Percentiles rank a stretch among this genome's conserved stretches.
Conservation (phyloP, 192 early-diverging fungal genomes). For the Phlyctochytrium bullatum region DNA sequence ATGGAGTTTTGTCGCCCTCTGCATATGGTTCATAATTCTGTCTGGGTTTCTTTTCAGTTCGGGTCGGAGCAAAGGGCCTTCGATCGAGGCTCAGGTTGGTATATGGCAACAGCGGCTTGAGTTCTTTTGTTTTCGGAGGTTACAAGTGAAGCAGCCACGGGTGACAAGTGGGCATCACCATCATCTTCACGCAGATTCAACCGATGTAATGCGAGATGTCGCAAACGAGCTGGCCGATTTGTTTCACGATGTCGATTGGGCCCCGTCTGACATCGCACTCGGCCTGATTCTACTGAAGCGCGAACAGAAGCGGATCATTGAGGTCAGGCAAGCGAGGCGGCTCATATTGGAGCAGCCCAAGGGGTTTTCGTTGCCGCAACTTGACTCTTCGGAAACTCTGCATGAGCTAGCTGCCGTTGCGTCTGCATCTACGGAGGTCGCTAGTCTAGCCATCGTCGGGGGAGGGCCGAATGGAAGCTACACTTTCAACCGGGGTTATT, state of each 20-base stretch:
- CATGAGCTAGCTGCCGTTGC: slow-evolving; percentile 12
- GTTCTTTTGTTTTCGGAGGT: slow-evolving; percentile 13
- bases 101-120: slow-evolving; percentile 35
- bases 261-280: slow-evolving; percentile 41
- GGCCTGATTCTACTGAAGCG: slow-evolving; percentile 45
- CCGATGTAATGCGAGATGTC: slow-evolving; percentile 33
- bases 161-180: background rate
- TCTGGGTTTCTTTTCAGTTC: slow-evolving; percentile 13
- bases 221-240: slow-evolving; percentile 29
- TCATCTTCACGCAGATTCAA: slow-evolving; percentile 14
- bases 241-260: slow-evolving; percentile 49
- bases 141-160: background rate
- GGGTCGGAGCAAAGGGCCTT: slow-evolving; percentile 2
- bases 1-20: slow-evolving; percentile 24
- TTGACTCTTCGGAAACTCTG: slow-evolving; percentile 5
- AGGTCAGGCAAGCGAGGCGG: slow-evolving; percentile 27
- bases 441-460: slow-evolving; percentile 1
- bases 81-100: slow-evolving; percentile 18
- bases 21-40: slow-evolving; percentile 22
- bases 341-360: slow-evolving; percentile 21
- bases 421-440: background rate
- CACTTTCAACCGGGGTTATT: background rate
- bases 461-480: background rate
- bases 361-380: slow-evolving; percentile 14
- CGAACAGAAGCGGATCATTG: slow-evolving; percentile 40